phyloP scores from a whole-genome alignment of 495 filamentous ascomycete species.

The Penicillium ucsense region DNA sequence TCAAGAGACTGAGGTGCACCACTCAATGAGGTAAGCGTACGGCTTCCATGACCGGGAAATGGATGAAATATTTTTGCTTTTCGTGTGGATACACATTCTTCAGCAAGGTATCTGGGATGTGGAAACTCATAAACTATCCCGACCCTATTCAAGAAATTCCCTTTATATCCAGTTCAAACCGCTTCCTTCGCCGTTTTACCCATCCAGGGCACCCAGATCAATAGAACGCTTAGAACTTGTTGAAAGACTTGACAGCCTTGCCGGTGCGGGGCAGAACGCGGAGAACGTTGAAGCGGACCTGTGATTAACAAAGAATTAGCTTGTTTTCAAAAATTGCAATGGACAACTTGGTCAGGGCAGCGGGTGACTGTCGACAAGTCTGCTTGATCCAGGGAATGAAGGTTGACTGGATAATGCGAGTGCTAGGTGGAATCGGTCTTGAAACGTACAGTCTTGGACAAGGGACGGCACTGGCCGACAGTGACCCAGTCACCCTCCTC shows the following conservation, averaged over 20 bases:
- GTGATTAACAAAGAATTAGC: slow-evolving; percentile 13
- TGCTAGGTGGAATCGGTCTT: not conserved
- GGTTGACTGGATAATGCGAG: too few relatives aligned
- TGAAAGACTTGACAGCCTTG: slow-evolving; percentile 94
- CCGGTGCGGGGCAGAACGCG: slow-evolving; percentile 93
- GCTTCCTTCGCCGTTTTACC: slow-evolving; percentile 33
- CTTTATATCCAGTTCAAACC: slow-evolving; percentile 36
- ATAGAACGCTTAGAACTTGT: slow-evolving; percentile 73
- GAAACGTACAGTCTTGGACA: slow-evolving; percentile 91
- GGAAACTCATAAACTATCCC: slow-evolving; percentile 42
- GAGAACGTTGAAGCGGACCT: slow-evolving; percentile 99
- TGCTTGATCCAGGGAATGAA: too few relatives aligned
- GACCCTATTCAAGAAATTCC: slow-evolving; percentile 32
- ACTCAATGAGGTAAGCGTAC: slow-evolving; percentile 16
- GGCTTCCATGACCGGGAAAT: slow-evolving; percentile 24
- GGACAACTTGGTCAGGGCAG: not conserved
- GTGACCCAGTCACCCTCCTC: slow-evolving; percentile 98
- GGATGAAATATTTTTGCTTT: slow-evolving; percentile 37
- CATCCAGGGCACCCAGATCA: slow-evolving; percentile 27
- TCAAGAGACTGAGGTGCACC: too few relatives aligned
- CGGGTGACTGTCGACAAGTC: too few relatives aligned
- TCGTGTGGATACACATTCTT: slow-evolving; percentile 40
- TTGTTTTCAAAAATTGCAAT: not conserved
- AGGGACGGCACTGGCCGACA: slow-evolving; percentile 96
- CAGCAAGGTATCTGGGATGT: slow-evolving; percentile 40